These are phyloP conservation scores for Coemansia sp. DNA, from an alignment of 192 early-diverging fungal species.

Conservation along the genomic window DNA sequence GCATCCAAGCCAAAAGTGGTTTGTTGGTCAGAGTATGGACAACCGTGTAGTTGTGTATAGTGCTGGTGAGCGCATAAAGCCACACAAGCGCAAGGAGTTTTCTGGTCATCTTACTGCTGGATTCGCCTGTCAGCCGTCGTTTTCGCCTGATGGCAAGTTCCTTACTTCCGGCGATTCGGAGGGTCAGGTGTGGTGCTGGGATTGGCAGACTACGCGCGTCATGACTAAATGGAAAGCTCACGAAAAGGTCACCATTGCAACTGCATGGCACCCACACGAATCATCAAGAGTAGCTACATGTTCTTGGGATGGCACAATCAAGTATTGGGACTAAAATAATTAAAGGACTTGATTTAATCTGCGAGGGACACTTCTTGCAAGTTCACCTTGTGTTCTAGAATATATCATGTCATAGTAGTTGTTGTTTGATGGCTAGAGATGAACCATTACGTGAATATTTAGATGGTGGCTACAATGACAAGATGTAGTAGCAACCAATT, in stretches of 20 bases:
- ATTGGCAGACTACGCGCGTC: constrained; percentile 91
- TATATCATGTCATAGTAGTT: too few relatives aligned
- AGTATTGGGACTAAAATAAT: constrained; percentile 71
- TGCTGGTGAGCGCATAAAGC: constrained; percentile 80
- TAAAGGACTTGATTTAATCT: background rate
- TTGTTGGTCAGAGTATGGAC: constrained; percentile 93
- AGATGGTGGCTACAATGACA: too few relatives aligned
- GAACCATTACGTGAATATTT: too few relatives aligned
- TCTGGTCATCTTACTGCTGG: constrained; percentile 93
- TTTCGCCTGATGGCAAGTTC: constrained; percentile 89
- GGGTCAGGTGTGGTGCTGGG: constrained; percentile 95
- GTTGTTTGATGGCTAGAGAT: too few relatives aligned
- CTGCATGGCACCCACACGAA: constrained; percentile 97
- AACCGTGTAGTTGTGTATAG: constrained; percentile 94
- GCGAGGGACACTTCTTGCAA: too few relatives aligned
- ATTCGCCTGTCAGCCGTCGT: constrained; percentile 93
- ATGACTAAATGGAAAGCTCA: constrained; percentile 91
- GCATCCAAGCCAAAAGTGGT: constrained; percentile 88
- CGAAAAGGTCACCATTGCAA: constrained; percentile 84
- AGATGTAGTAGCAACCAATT: too few relatives aligned
- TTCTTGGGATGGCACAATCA: constrained; percentile 95
- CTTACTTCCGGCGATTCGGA: constrained; percentile 90
- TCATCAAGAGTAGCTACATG: constrained; percentile 89
- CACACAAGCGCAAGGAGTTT: constrained; percentile 91
- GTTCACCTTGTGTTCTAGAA: too few relatives aligned